Evolutionary conservation across 129 eudicot species (phyloP), one percentile per base, ranked within the genome.

Genomic region (Chrysanthemum seticuspe): DNA sequence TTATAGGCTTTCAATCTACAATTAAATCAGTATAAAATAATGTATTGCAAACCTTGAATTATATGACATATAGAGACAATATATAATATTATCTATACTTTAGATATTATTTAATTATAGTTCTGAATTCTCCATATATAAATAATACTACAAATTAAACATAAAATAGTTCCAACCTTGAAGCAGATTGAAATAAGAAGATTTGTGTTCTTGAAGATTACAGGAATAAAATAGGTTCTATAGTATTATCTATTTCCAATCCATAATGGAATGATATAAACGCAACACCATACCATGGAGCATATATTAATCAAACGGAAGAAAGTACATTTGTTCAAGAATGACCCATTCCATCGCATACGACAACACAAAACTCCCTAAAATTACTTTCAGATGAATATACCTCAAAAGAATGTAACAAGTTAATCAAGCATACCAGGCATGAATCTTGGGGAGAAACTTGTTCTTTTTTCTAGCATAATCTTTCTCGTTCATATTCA

Each of bases 381-480:
- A 59, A 16, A 27, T 65, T 14, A 16, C 53, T 66, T 66, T 27
- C 55, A 45, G 56, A 11, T 44, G 58, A 21, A 29, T 68, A 7
- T n/a, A 78, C 54, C 58, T 61, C 19, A 64, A 65, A 23, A 25
- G 9, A 51, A 36, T 61, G 67, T 67, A 69, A 68, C 14, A 78
- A 70, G 73, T 48, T 47, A 52, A 63, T 64, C 44, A 69, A 73
- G 72, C 85, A 71, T 86, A 95, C 99, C 99, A 95, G 68, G 97
- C 88, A 88, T 95, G 99, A 69, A 95, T 95, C 74, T 95, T 95
- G 50, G 99, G 93, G 36, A 95, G 96, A 82, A 87, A 95, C 87
- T 95, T 95, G 94, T 90, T 95, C 91, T 93, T 93, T 83, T 93
- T 93, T 19, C 98, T 88, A 58, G 84, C 83, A 81, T 95, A 95